Conservation (phyloP, 2,329 filamentous ascomycete species). For the Penicillium sp. region DNA sequence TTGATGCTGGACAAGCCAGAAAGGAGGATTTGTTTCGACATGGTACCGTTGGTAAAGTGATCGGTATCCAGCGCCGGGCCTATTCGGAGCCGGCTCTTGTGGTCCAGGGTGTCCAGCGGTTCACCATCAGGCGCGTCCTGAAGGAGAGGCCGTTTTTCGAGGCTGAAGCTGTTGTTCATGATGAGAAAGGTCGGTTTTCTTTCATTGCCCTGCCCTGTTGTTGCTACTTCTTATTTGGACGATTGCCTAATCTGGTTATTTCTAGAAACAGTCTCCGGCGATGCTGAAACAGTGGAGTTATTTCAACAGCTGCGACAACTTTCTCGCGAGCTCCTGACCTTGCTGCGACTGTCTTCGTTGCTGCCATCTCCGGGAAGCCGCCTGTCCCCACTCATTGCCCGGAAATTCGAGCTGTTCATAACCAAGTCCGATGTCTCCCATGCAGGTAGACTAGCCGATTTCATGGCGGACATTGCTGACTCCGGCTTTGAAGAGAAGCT, state of each 20-base stretch:
- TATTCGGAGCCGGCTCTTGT: conserved; percentile 71
- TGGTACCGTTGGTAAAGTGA: conserved; percentile 71
- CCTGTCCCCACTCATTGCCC: conserved; percentile 74
- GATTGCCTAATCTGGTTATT: conserved; percentile 57
- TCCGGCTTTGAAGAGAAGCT: conserved; percentile 85
- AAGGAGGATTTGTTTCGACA: conserved; percentile 71
- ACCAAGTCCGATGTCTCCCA: conserved; percentile 70
- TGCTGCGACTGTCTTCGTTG: conserved; percentile 76
- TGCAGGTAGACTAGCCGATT: conserved; percentile 79
- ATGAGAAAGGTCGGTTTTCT: no score
- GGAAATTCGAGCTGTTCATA: conserved; percentile 80
- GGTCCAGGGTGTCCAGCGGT: conserved; percentile 76
- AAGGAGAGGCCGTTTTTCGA: conserved; percentile 81
- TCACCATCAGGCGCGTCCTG: conserved; percentile 63
- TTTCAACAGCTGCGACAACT: conserved; percentile 76
- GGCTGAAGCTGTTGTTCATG: conserved; percentile 62
- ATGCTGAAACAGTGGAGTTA: conserved; percentile 57
- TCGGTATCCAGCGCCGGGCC: conserved; percentile 65
- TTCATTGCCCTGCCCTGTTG: no score
- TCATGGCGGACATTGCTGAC: conserved; percentile 90
- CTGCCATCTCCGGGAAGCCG: conserved; percentile 64
- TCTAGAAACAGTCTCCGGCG: conserved; percentile 37
- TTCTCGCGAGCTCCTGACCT: conserved; percentile 74
- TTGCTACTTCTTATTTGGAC: no score
- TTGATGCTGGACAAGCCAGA: conserved; percentile 52